Evolutionary conservation across 1,139 yeast genomes (phyloP), one percentile per base, ranked within the genome.

Genomic region (Magnusiomyces starmeri): DNA sequence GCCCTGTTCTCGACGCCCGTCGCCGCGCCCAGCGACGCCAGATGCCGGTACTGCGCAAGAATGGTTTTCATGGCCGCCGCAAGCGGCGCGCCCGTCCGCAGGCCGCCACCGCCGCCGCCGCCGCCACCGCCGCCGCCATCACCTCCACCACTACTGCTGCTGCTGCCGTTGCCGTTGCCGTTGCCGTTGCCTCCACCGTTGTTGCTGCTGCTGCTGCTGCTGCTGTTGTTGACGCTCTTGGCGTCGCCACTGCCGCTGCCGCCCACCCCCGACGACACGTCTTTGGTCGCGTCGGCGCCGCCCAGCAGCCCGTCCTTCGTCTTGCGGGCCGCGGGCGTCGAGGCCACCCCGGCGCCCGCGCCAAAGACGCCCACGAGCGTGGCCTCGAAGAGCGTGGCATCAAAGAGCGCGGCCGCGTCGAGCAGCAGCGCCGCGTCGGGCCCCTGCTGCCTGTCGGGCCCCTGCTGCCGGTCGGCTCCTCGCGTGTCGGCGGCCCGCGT

Each of bases 1-100:
- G 61, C 62, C 1, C 67, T 65, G 25, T 65, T 66, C 14, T 72
- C 66, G 18, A 73, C 71, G 1, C 77, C 77, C 39, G 72, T 67
- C 58, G 74, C 63, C 2, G 72, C 67, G 24, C 74, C 76, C 61
- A 79, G 65, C 2, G 81, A 75, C 1, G 84, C 80, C 56, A 87
- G 65, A 51, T 81, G 79, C 60, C 86, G 77, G 67, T 82, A 86
- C 59, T 89, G 96, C 27, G 69, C 67, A 57, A 89, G 68, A 2
- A 88, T 64, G 12, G 77, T 74, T 58, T 75, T 79, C 76, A 88
- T 74, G 42, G 86, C 70, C 47, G 77, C 73, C 55, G 56, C 58
- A 12, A 14, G 16, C 4, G 29, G 7, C 29, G 35, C 14, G 14
- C 12, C 26, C 10, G 32, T 22, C 16, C 14, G 22, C 42, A 4